These are phyloP conservation scores for Bisporella sp. DNA, from an alignment of 2,329 filamentous ascomycete species.

Conservation along the genomic window DNA sequence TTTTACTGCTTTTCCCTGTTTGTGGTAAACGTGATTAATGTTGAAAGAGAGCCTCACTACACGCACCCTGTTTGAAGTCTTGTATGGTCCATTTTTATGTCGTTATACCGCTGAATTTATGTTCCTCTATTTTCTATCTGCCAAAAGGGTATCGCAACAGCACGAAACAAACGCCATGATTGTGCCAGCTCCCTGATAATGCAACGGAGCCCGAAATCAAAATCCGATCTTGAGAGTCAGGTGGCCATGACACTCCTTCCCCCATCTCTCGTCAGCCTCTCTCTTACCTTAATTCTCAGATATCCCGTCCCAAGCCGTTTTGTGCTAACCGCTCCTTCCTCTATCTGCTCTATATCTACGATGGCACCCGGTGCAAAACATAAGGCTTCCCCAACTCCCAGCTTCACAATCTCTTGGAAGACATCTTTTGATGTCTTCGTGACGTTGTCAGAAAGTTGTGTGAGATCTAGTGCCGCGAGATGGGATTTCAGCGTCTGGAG, in stretches of 20 bases:
- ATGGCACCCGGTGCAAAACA: slow-evolving; percentile 40
- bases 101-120: too few species aligned
- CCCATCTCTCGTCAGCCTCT: background rate
- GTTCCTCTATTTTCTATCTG: too few species aligned
- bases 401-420: slow-evolving; percentile 39
- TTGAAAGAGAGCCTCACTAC: too few species aligned
- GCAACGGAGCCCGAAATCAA: too few species aligned
- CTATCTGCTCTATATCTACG: slow-evolving; percentile 27
- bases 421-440: slow-evolving; percentile 19
- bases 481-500: slow-evolving; percentile 29
- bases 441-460: slow-evolving; percentile 17
- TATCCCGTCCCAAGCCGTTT: slow-evolving; percentile 38
- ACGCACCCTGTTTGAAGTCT: too few species aligned
- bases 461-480: slow-evolving; percentile 37
- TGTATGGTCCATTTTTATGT: too few species aligned
- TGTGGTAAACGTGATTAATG: too few species aligned
- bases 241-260: slow-evolving; percentile 1
- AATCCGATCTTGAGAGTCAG: background rate
- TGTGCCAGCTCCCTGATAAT: too few species aligned
- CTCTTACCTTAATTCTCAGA: slow-evolving; percentile 39
- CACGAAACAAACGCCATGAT: too few species aligned
- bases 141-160: too few species aligned
- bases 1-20: too few species aligned
- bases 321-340: slow-evolving; percentile 28
- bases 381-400: slow-evolving; percentile 41